Base-by-base conservation (phyloP, 176 grass and related monocot species). In the Oropetium thomaeum region DNA sequence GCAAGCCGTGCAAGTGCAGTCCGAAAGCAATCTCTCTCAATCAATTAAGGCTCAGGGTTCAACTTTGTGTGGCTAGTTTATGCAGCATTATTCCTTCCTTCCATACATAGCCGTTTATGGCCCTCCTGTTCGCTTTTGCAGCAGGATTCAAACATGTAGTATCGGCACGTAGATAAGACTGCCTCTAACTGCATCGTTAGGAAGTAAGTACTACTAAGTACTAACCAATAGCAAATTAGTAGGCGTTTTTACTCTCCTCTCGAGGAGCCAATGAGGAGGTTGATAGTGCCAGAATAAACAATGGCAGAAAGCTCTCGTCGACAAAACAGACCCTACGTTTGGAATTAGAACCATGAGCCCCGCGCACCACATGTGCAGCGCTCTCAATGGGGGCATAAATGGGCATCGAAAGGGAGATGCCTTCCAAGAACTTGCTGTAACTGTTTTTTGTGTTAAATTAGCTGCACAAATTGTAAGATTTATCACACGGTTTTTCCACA, bases 351-450 rank as follows among this genome's bases (percentile, higher is more conserved):
- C 73, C 81, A 76, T 62, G 54, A 77, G 64, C 72, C 42, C 30
- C 69, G 20, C 15, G 25, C 78, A 60, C 75, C 75, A 73, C 82
- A 79, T 79, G 73, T 79, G 73, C 67, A 81, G 62, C 83, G n/a
- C 69, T 51, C 67, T 67, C 64, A 66, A 67, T 45, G 28, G 8
- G 13, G 8, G 13, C 69, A 49, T 25, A 39, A 58, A n/a, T n/a
- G 22, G 27, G 61, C 47, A 74, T 82, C 80, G 38, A 58, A 58
- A 47, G 55, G 30, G 7, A 17, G 81, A 83, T 83, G 51, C 63
- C 52, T 67, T 75, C 65, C 40, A 29, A 31, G 38, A 38, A 67
- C 51, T 59, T 75, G 62, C n/a, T n/a, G n/a, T n/a, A n/a, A n/a
- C n/a, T n/a, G n/a, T n/a, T n/a, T n/a, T n/a, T n/a, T n/a, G n/a